Evolutionary conservation across 2,329 filamentous ascomycete genomes (phyloP).

Genomic region (Fonsecaea erecta): DNA sequence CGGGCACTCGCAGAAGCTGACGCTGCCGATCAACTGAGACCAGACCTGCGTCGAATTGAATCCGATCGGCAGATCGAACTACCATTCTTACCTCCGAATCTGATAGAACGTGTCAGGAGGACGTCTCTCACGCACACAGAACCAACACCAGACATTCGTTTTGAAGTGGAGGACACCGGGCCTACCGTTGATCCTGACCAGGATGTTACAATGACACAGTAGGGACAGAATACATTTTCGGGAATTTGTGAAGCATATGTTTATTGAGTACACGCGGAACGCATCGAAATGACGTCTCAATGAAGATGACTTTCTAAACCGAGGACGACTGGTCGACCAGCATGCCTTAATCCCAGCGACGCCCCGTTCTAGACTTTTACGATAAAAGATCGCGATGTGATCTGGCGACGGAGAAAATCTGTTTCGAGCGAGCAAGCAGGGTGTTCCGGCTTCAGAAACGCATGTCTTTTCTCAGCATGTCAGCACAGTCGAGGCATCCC

Average conservation of each 20-base stretch:
- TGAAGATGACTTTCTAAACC: neutral
- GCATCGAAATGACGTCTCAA: conserved; percentile 4
- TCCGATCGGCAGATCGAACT: conserved; percentile 25
- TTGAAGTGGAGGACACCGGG: neutral
- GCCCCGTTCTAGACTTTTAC: neutral
- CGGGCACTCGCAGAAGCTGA: conserved; percentile 33
- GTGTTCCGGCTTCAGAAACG: conserved; percentile 7
- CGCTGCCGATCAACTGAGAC: conserved; percentile 31
- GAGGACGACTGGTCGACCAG: neutral
- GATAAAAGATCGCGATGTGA: neutral
- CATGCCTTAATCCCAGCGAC: neutral
- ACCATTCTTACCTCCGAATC: conserved; percentile 30
- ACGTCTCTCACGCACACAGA: conserved; percentile 24
- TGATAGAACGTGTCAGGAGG: conserved; percentile 31
- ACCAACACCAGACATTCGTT: conserved; percentile 6
- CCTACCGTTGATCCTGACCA: conserved; percentile 19
- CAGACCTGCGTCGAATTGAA: conserved; percentile 20
- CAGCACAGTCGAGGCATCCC: neutral
- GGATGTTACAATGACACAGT: conserved; percentile 38
- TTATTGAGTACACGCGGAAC: conserved; percentile 1
- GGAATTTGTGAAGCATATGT: neutral
- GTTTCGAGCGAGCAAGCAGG: conserved; percentile 11
- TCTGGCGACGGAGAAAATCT: neutral
- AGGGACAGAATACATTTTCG: conserved; percentile 3
- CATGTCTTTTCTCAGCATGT: neutral